Evolutionary conservation across 1,284 basidiomycete species (phyloP), one percentile per base, ranked within the genome.

Genomic region (Flammula alnicola): DNA sequence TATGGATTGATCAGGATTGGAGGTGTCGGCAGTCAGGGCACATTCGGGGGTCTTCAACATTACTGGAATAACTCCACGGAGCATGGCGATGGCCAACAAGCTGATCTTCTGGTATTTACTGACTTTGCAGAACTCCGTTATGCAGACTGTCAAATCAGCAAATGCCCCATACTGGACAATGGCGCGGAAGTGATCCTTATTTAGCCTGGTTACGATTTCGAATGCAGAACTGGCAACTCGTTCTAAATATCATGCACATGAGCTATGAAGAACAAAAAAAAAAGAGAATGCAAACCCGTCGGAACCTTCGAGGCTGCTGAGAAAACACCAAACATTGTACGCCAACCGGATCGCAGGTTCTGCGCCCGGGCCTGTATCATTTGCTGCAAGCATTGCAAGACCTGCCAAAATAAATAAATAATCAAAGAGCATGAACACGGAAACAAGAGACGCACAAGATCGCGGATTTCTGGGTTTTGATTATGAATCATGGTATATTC

Each of bases 81-180:
- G 83, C 93, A 98, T 95, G 23, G 92, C 95, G 58, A 99, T 99
- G 2, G 95, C 95, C 59, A 98, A 83, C 30, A 99, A 73, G 63
- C 91, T 93, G 74, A 99, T 95, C 69, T 98, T 98, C 73, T 99
- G 97, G 72, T 95, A 98, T 70, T 97, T 97, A 81, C 86, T 94
- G 57, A 95, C 93, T 81, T 99, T 98, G 78, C 94, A 97, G 72
- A 99, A 99, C 69, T 98, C 96, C 27, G 97, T 98, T 53, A 99
- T 89, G 75, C 98, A 99, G 32, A 95, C 93, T 8, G 93, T 96
- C 48, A 99, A 70, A 70, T 99, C 97, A 44, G 95, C 92, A 66
- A 99, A 98, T 4, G 95, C 88, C 26, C 96, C 96, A 66, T 96
- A 86, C 42, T 86, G 86, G 40, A 99, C 90, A 51, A 99, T 91